A percentile compares a stretch with the other conserved stretches of the same genome.
Conservation (phyloP, 116 monocot genomes). For the Trichopus zeylanicus region DNA sequence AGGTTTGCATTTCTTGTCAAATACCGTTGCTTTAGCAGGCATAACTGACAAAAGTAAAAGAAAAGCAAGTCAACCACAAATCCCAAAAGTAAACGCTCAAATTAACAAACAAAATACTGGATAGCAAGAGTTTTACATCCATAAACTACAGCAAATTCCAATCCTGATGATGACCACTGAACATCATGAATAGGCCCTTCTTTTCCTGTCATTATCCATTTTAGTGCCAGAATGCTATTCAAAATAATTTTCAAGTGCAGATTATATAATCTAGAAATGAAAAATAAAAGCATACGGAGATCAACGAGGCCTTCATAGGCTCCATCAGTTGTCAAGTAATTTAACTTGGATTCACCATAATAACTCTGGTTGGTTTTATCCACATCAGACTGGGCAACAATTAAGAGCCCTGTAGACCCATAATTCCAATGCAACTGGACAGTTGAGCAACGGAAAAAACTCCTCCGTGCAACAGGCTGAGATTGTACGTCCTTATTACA, state of each 20-base stretch:
- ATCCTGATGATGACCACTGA: slow-evolving; percentile 80
- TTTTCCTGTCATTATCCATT: slow-evolving; percentile 43
- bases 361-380: slow-evolving; percentile 99
- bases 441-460: slow-evolving; percentile 92
- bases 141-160: slow-evolving; percentile 93
- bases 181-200: slow-evolving; percentile 98
- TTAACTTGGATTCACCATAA: slow-evolving; percentile 96
- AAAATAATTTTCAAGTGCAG: neutral
- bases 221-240: slow-evolving; percentile 2
- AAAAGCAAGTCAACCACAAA: slow-evolving; percentile 2
- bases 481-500: slow-evolving; percentile 57
- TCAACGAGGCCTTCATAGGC: slow-evolving; percentile 85
- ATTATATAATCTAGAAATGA: slow-evolving; percentile 1
- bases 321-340: slow-evolving; percentile 87
- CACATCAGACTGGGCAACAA: slow-evolving; percentile 79
- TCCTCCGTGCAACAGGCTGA: slow-evolving; percentile 69
- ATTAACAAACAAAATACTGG: neutral
- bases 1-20: slow-evolving; percentile 80
- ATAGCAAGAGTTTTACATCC: slow-evolving; percentile 59
- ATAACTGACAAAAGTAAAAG: slow-evolving; percentile 50
- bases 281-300: slow-evolving; percentile 46
- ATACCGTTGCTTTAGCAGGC: slow-evolving; percentile 87
- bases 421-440: slow-evolving; percentile 79
- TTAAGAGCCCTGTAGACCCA: slow-evolving; percentile 71
- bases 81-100: neutral